Evolutionary conservation across 2,329 filamentous ascomycete genomes (phyloP), one percentile per base, ranked within the genome.

Genomic region (Colletotrichum sp.): DNA sequence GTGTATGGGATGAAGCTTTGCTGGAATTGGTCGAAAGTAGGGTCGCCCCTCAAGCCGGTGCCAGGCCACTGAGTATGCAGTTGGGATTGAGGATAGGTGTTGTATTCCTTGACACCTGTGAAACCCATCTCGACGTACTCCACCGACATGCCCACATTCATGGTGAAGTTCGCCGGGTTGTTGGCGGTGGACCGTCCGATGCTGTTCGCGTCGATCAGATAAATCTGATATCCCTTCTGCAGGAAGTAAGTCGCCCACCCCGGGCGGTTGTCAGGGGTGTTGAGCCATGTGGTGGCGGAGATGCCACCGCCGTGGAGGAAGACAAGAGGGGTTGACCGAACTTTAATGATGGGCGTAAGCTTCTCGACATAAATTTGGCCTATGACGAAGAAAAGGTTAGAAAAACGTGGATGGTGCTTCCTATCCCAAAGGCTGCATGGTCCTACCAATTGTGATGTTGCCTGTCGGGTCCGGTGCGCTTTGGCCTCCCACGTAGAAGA

Each of bases 1-100:
- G 80, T 79, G 60, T 81, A 83, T 22, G 85, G 86, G 5, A 88
- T 82, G 65, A 87, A 83, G 34, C 84, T 84, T 36, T 84, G 83
- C 81, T 87, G 87, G 78, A 89, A 89, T 6, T 83, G 81, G 78
- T 90, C 88, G 77, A 90, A 90, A 12, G 82, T 81, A 2, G 85
- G 77, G 77, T 90, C 88, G 11, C 88, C 87, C 12, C 77, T 75
- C 48, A 79, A 78, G 4, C 81, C 81, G 11, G 79, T 80, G 30
- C 82, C 82, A 12, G 82, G 82, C 81, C 82, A 84, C 68, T 83
- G 82, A 1, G 82, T 82, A 73, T 84, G 82, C 27, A 82, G 73
- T 65, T 78, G 78, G 28, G 82, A 82, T 74, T 83, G 82, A 3
- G 82, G 82, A 78, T 82, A 84, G 19, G 80, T 78, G 59, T 78